Evolutionary conservation across 495 filamentous ascomycete genomes (phyloP), one percentile per base, ranked within the genome.

Genomic region (Talaromyces wortmannii): DNA sequence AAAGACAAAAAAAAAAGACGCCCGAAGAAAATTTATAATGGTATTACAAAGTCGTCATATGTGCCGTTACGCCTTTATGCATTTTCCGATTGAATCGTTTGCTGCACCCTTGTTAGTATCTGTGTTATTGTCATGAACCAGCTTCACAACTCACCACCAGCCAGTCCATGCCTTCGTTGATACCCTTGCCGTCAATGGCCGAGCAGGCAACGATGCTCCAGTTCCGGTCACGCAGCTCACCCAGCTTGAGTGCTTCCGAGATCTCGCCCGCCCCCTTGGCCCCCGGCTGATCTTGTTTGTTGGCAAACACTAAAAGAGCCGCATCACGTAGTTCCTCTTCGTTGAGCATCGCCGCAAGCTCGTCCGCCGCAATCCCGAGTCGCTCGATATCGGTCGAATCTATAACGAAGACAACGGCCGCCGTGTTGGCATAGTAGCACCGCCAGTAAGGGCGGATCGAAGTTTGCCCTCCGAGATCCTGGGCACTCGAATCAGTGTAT

Each of bases 201-300:
- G 88, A 92, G 71, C 94, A 98, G 17, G 91, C 92, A 61, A 97
- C 90, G 65, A 98, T 97, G 66, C 90, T 97, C 94, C 94, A 98
- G 78, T 97, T 98, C 61, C 94, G 81, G 74, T 98, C 95, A 61
- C 91, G 85, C 59, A 98, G 70, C 61, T 96, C 90, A 46, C 90
- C 92, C 48, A 98, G 72, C 62, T 85, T 86, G 68, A 98, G 72
- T 17, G 90, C 94, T 70, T 97, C 92, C 47, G 87, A 92, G 61
- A 98, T 97, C 64, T 97, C 95, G 7, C 91, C 94, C 3, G 95
- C 94, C 0, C 94, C 95, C 70, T 96, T 95, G 31, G 94, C 92
- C 17, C 94, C 95, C 3, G 94, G 94, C 64, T 97, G 94, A 73
- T 98, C 94, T 65, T 98, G 95, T 74, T 98, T 98, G 74, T 98